phyloP scores from a whole-genome alignment of 2,329 filamentous ascomycete species.

The Sphaerulina vaccinii region DNA sequence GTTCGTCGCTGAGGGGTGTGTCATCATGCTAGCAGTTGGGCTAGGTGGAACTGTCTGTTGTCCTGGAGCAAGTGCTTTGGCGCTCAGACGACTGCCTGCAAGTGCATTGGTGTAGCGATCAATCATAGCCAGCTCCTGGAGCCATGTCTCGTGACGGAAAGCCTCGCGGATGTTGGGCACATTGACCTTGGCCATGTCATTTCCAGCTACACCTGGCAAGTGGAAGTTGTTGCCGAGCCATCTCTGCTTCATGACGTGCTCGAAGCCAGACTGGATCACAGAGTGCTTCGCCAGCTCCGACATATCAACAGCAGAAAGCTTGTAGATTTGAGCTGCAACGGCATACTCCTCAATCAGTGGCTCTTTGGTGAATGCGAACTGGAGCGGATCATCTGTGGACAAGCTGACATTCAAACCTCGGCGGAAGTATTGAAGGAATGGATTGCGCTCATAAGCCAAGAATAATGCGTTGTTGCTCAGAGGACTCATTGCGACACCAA shows the following conservation, averaged over 20 bases:
- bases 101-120: constrained; percentile 43
- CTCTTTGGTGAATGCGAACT: constrained; percentile 98
- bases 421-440: constrained; percentile 92
- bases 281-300: constrained; percentile 96
- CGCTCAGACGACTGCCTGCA: constrained; percentile 26
- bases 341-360: constrained; percentile 97
- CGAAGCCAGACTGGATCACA: constrained; percentile 91
- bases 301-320: constrained; percentile 95
- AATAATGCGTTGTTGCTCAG: constrained; percentile 97
- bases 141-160: constrained; percentile 81
- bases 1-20: constrained; percentile 41
- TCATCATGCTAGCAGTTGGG: constrained; percentile 43
- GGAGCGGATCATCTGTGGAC: constrained; percentile 92
- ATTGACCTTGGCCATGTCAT: constrained; percentile 93
- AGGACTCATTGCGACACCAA: constrained; percentile 98
- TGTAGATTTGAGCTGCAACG: constrained; percentile 97
- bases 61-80: constrained; percentile 31
- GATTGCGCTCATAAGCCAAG: constrained; percentile 93
- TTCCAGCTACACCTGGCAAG: constrained; percentile 76
- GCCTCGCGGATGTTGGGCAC: constrained; percentile 89
- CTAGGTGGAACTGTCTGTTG: constrained; percentile 28
- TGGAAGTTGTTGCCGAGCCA: constrained; percentile 83
- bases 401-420: constrained; percentile 92
- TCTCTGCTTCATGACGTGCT: constrained; percentile 80
- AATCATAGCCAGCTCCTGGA: constrained; percentile 77